Percentiles rank a stretch among this genome's conserved stretches.
Evolutionary conservation across 176 grass and related monocot species (phyloP).

Genomic region (Bothriochloa decipiens): DNA sequence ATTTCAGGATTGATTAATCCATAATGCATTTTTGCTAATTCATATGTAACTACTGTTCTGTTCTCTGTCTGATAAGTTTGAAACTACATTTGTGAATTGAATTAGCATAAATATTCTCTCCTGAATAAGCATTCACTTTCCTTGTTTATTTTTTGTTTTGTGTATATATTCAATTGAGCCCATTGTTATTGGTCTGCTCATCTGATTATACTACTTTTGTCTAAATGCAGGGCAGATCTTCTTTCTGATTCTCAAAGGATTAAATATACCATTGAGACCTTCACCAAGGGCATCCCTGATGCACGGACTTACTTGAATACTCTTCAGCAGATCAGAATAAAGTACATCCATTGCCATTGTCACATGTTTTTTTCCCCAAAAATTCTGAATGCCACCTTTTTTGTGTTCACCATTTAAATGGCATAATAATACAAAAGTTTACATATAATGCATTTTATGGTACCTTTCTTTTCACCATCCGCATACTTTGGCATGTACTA

Average conservation of each 20-base stretch:
- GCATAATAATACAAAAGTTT: neutral
- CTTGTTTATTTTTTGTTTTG: conserved; percentile 23
- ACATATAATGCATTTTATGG: neutral
- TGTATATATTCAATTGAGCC: conserved; percentile 9
- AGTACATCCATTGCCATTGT: conserved; percentile 51
- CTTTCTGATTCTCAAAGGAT: conserved; percentile 80
- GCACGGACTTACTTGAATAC: conserved; percentile 84
- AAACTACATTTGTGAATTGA: conserved; percentile 10
- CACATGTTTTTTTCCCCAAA: neutral
- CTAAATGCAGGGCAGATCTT: conserved; percentile 76
- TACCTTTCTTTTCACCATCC: neutral
- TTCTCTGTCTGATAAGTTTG: conserved; percentile 1
- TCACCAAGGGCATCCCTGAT: conserved; percentile 87
- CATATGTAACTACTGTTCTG: neutral
- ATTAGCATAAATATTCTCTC: neutral
- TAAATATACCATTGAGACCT: conserved; percentile 70
- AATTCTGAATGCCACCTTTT: neutral
- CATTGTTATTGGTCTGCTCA: conserved; percentile 2
- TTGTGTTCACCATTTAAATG: neutral
- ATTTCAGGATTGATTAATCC: conserved; percentile 7
- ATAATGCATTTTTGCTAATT: neutral
- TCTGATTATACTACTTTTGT: conserved; percentile 27
- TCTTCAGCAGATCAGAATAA: conserved; percentile 79
- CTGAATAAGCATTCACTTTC: neutral
- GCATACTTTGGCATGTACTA: neutral